Evolutionary conservation across 192 early-diverging fungal species (phyloP), one percentile per base, ranked within the genome.

Genomic region (Coemansia sp.): DNA sequence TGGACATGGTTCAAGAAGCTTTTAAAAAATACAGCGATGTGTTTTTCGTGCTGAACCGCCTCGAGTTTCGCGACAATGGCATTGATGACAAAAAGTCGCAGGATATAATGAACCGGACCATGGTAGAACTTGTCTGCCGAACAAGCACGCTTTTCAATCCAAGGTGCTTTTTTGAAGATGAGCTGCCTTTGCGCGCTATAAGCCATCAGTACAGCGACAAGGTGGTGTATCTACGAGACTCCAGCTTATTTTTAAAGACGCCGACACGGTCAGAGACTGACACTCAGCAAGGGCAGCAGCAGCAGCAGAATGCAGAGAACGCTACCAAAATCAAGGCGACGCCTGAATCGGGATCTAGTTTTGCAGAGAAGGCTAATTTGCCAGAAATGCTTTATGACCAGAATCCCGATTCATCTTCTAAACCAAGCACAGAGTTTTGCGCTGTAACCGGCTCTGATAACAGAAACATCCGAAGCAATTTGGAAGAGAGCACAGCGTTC

Each of bases 121-220:
- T 42, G 38, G 8, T 72, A 3, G 74, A 71, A 29, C 59, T 72
- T n/a, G 55, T 81, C 29, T 68, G 45, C 32, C 60, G 61, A 2
- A 73, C 70, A 7, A 63, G 67, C 42, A 58, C 67, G 20, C 68
- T 82, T 29, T 82, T 82, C 54, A 82, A 82, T 29, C 79, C 79
- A 0, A 63, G 73, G 22, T 56, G 63, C 32, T 82, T 82, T n/a
- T 82, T 82, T 45, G 66, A 66, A 16, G 61, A 61, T 45, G 70
- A 82, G 60, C 56, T 82, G 36, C 79, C 79, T 4, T 49, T 36
- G n/a, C 62, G 67, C 42, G 40, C 38, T 1, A 6, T 75, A n/a
- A 34, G 38, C 0, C 56, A 61, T 7, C 72, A 63, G 51, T 64
- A 50, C 18, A 68, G 42, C 29, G 45, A 55, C n/a, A 16, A 31